Conservation (phyloP, 2,329 filamentous ascomycete genomes). For the Basipetospora chlamydospora region DNA sequence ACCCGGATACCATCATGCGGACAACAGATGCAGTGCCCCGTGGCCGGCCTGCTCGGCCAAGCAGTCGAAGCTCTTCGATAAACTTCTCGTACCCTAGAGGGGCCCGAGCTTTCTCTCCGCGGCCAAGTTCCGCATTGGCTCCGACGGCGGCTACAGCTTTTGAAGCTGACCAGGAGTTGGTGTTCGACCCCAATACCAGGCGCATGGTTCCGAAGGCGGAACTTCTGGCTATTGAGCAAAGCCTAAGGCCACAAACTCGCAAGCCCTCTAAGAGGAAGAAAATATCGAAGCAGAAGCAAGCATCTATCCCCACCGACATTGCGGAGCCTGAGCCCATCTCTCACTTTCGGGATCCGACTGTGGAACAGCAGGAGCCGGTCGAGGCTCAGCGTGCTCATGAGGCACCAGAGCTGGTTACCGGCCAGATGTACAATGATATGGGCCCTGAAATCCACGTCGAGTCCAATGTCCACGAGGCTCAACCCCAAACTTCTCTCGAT, state of each 20-base stretch:
- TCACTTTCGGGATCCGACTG: no score
- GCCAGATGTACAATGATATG: neutral
- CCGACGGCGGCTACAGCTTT: slow-evolving; percentile 5
- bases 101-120: slow-evolving; percentile 25
- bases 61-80: slow-evolving; percentile 36
- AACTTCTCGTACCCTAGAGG: slow-evolving; percentile 45
- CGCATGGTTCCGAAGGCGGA: slow-evolving; percentile 37
- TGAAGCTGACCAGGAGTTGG: slow-evolving; percentile 28
- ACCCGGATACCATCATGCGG: slow-evolving; percentile 14
- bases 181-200: slow-evolving; percentile 52
- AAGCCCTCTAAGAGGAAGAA: slow-evolving; percentile 26
- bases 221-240: slow-evolving; percentile 3
- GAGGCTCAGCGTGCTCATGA: neutral
- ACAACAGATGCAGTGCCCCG: slow-evolving; percentile 28
- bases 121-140: slow-evolving; percentile 13
- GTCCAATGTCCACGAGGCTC: neutral
- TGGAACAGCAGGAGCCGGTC: neutral
- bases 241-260: slow-evolving; percentile 14
- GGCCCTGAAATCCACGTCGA: slow-evolving; percentile 2
- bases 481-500: no score
- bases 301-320: slow-evolving; percentile 6
- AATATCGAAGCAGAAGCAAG: slow-evolving; percentile 20
- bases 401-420: slow-evolving; percentile 1
- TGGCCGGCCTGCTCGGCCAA: slow-evolving; percentile 23
- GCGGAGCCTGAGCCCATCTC: no score